Evolutionary conservation across 306 rosid species (phyloP), one percentile per base, ranked within the genome.

Genomic region (Corylus avellana): DNA sequence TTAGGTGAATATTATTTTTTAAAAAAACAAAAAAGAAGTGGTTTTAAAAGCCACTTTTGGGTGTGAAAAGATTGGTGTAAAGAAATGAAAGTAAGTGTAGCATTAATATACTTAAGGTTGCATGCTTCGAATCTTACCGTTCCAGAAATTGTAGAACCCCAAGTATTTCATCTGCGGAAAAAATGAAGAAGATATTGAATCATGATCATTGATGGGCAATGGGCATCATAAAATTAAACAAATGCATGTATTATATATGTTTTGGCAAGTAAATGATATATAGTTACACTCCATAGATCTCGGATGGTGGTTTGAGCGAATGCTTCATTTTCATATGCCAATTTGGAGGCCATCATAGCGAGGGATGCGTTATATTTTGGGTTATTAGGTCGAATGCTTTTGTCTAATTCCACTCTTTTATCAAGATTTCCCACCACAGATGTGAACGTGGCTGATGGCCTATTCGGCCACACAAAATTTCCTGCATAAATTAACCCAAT

Each of bases 301-400:
- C 0, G 70, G 46, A 88, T 80, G 18, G 66, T 49, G 4, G 35
- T 62, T 8, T 16, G 7, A 62, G 70, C 54, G n/a, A 81, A 78
- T 48, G 81, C 51, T 55, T 75, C 74, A 75, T 82, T 82, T 78
- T 88, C 88, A 9, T 86, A 88, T 0, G 89, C 72, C 44, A 88
- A 39, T 55, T 88, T 88, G 22, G 87, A 80, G 13, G 92, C 85
- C 92, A 88, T 88, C 25, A 86, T 56, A 12, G 90, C 75, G 1
- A 88, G 78, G n/a, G 17, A 35, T 0, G 9, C 73, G 29, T 82
- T 86, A 51, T 86, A 86, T 5, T 77, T 84, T 0, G n/a, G 3
- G 78, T 84, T 51, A 1, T 70, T 80, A 4, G 44, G 37, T 50
- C 20, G 16, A 75, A 86, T 86, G 67, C 3, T 79, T 53, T 75